phyloP scores from a whole-genome alignment of 768 basidiomycete genomes.

The Leccinum barrowsii region DNA sequence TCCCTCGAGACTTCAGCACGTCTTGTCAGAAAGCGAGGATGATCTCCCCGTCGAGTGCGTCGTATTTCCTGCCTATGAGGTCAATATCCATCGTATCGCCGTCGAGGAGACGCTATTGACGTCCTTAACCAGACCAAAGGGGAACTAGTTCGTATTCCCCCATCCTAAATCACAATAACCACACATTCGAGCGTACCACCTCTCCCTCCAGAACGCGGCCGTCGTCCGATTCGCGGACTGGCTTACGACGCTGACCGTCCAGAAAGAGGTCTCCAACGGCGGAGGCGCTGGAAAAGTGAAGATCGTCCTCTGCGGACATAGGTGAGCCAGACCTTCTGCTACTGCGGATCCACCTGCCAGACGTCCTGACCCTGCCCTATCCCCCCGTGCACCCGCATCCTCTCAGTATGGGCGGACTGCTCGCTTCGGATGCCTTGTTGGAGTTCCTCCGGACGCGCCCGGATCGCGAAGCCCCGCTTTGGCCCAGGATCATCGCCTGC shows the following conservation, averaged over 20 bases:
- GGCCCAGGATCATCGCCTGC: constrained; percentile 85
- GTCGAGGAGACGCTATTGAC: constrained; percentile 10
- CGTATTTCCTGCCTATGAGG: constrained; percentile 91
- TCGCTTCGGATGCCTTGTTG: constrained; percentile 79
- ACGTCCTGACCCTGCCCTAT: neutral
- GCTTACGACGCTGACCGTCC: constrained; percentile 86
- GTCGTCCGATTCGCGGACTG: constrained; percentile 87
- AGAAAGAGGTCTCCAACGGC: constrained; percentile 74
- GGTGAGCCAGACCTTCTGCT: constrained; percentile 39
- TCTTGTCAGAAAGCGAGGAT: constrained; percentile 62
- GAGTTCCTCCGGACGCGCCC: constrained; percentile 69
- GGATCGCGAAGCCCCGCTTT: constrained; percentile 63
- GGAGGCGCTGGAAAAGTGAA: constrained; percentile 71
- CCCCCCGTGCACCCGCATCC: neutral
- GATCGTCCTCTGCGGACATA: constrained; percentile 88
- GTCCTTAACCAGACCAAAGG: constrained; percentile 71
- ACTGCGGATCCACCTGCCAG: neutral
- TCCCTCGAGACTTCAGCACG: constrained; percentile 73
- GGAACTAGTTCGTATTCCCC: constrained; percentile 59
- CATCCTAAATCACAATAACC: neutral
- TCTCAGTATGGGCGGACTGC: constrained; percentile 85
- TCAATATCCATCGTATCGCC: constrained; percentile 26
- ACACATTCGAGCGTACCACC: neutral
- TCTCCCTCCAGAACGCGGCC: constrained; percentile 58
- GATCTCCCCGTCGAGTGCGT: constrained; percentile 62